Evolutionary conservation across 1,284 basidiomycete genomes (phyloP).

Genomic region (Sparassis latifolia): DNA sequence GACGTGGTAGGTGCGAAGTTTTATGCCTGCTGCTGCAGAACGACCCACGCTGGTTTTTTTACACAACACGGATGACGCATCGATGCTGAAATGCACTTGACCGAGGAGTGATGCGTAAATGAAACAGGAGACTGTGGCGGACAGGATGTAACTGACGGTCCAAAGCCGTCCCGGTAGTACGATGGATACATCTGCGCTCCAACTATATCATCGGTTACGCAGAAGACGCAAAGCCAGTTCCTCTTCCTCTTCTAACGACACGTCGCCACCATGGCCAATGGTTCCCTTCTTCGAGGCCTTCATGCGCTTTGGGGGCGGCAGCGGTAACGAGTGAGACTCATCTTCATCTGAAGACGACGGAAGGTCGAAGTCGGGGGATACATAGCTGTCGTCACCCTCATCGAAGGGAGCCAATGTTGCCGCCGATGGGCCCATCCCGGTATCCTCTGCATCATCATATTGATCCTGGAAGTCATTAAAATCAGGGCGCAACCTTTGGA

Average conservation of each 20-base stretch:
- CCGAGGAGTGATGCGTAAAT: too few species aligned
- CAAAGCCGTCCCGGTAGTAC: too few species aligned
- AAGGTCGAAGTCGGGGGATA: constrained; percentile 67
- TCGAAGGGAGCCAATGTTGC: constrained; percentile 35
- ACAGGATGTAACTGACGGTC: neutral
- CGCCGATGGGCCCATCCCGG: constrained; percentile 8
- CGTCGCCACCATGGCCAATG: neutral
- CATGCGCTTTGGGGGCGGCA: constrained; percentile 29
- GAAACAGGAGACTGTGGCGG: neutral
- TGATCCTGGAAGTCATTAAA: constrained; percentile 4
- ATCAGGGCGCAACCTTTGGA: constrained; percentile 4
- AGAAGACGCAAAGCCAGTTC: constrained; percentile 23
- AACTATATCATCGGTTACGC: constrained; percentile 15
- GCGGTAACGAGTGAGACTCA: constrained; percentile 28
- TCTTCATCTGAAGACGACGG: constrained; percentile 37
- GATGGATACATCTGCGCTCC: too few species aligned
- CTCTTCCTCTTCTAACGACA: constrained; percentile 21
- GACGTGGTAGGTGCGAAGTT: too few species aligned
- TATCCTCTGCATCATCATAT: constrained; percentile 19
- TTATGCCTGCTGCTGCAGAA: too few species aligned
- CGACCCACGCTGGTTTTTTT: too few species aligned
- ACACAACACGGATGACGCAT: too few species aligned
- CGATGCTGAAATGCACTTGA: too few species aligned
- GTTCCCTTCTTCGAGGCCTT: neutral
- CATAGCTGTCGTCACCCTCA: constrained; percentile 63